Evolutionary conservation across 352 stramenopile species (phyloP).

Genomic region (Saprolegnia parasitica): DNA sequence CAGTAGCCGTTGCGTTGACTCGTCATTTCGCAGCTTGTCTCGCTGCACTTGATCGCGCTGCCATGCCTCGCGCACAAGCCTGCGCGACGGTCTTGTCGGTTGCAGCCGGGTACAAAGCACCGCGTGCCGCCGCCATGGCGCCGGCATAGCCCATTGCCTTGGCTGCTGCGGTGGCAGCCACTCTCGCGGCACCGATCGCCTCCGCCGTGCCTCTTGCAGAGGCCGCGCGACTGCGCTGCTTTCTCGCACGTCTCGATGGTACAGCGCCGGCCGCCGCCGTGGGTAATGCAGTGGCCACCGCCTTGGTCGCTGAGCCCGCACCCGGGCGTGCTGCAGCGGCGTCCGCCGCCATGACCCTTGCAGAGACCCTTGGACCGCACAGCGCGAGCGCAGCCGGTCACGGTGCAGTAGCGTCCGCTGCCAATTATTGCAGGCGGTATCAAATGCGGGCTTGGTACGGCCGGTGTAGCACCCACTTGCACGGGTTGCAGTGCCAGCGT

Average conservation of each 20-base stretch:
- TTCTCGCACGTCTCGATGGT: conserved; percentile 73
- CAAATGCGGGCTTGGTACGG: no score
- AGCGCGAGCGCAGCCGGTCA: conserved; percentile 64
- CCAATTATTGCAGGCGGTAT: no score
- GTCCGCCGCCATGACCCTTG: conserved; percentile 78
- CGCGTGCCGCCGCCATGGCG: not conserved
- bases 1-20: not conserved
- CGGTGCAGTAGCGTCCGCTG: conserved; percentile 35
- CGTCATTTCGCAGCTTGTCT: not conserved
- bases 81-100: not conserved
- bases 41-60: not conserved
- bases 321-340: conserved; percentile 62
- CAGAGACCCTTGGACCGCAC: conserved; percentile 77
- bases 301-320: conserved; percentile 83
- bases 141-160: conserved; percentile 6
- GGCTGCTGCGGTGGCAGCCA: conserved; percentile 63
- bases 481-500: no score
- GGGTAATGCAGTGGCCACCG: conserved; percentile 77
- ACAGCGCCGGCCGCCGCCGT: conserved; percentile 72
- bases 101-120: conserved; percentile 5
- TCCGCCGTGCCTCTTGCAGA: conserved; percentile 84
- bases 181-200: conserved; percentile 61
- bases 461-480: no score
- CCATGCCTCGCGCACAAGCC: not conserved
- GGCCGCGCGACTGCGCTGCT: conserved; percentile 67